Evolutionary conservation across 1,284 basidiomycete genomes (phyloP).

Genomic region (Austroboletus rostrupii): DNA sequence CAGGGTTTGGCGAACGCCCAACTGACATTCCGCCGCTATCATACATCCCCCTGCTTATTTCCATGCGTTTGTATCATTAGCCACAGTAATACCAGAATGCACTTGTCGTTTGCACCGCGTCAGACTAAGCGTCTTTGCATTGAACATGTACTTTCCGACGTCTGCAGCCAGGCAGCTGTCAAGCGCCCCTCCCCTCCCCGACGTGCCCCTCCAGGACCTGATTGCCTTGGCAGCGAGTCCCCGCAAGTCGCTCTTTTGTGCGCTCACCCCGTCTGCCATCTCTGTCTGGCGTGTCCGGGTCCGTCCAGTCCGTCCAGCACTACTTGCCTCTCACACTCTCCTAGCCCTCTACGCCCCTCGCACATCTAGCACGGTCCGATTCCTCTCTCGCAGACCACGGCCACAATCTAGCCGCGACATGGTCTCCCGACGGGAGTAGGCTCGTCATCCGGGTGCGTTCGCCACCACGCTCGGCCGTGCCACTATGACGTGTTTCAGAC

Average conservation of each 20-base stretch:
- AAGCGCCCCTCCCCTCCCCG: slow-evolving; percentile 61
- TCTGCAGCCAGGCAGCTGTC: slow-evolving; percentile 70
- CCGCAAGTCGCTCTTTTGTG: slow-evolving; percentile 75
- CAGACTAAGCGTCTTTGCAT: slow-evolving; percentile 7
- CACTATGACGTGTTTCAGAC: slow-evolving; percentile 46
- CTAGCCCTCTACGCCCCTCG: slow-evolving; percentile 77
- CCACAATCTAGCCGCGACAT: slow-evolving; percentile 66
- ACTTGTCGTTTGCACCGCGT: neutral
- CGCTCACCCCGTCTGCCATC: slow-evolving; percentile 63
- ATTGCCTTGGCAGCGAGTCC: slow-evolving; percentile 62
- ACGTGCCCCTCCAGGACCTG: slow-evolving; percentile 55
- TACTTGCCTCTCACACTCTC: slow-evolving; percentile 4
- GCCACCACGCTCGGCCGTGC: slow-evolving; percentile 1
- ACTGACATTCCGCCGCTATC: slow-evolving; percentile 8
- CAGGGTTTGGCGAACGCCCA: slow-evolving; percentile 23
- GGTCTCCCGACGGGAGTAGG: slow-evolving; percentile 75
- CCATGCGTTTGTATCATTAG: slow-evolving; percentile 32
- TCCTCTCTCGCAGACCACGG: slow-evolving; percentile 80
- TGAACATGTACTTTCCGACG: slow-evolving; percentile 81
- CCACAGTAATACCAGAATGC: slow-evolving; percentile 25
- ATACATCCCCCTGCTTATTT: slow-evolving; percentile 5
- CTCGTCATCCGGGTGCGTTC: slow-evolving; percentile 72
- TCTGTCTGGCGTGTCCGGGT: slow-evolving; percentile 84
- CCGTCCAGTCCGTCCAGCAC: slow-evolving; percentile 31
- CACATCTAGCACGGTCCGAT: slow-evolving; percentile 70